Evolutionary conservation across 345 rosid genomes (phyloP), one percentile per base, ranked within the genome.

Genomic region (Eucalyptus sp.): DNA sequence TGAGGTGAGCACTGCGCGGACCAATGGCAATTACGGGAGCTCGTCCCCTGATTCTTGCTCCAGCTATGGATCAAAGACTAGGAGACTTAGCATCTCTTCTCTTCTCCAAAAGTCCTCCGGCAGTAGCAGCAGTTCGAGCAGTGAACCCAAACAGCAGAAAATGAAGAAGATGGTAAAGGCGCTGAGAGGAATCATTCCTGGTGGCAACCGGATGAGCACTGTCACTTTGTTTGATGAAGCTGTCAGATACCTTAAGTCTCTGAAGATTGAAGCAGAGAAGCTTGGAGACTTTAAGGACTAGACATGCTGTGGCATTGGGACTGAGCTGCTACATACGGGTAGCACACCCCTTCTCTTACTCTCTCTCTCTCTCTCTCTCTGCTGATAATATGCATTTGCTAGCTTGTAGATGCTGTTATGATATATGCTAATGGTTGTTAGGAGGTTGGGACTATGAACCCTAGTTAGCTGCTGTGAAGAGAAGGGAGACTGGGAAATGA

Each of bases 81-180:
- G 90, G 87, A 93, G 89, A 85, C 93, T 89, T 56, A 88, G 58
- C 11, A 86, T 88, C 52, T 92, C 90, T 88, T 90, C 94, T 87
- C 93, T 90, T 80, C 86, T 52, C 56, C 91, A 87, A 88, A 95
- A 92, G 86, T 89, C 91, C 85, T 92, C 90, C 17, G 92, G 92
- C 31, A 15, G 87, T 54, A 20, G 50, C 49, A 43, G 87, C 44
- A 22, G 92, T 89, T 91, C 88, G 88, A 91, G 92, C 68, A 90
- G 88, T 91, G 96, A 94, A 88, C 93, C 88, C 90, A 95, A 95
- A 92, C 91, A 91, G 51, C 92, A 86, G 87, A 95, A 96, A 90
- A 94, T 95, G 96, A 95, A 94, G 95, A 93, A 92, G 90, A 96
- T 94, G 98, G 94, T 97, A 90, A 96, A 94, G 91, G 92, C 91